Base-by-base conservation (phyloP, 352 stramenopile species). In the Pythium myriotylum region DNA sequence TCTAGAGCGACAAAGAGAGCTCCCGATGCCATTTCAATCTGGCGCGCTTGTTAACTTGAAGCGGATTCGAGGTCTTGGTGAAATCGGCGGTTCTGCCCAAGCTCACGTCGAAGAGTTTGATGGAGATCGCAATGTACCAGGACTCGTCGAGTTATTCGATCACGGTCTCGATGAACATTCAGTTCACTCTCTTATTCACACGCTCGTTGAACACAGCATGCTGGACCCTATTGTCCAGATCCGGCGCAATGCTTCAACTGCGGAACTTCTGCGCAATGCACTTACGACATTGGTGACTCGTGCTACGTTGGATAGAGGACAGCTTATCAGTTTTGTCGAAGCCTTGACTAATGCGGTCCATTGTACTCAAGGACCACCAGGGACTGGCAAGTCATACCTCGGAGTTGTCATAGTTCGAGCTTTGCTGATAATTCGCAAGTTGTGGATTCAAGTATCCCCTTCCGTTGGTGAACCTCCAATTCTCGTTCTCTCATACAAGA, bases 321-420 rank as follows among this genome's bases (percentile, higher is more conserved):
- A 93, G 48, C 59, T 97, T 2, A 79, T 87, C 37, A 86, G 74
- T 46, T 95, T 94, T 60, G 62, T 91, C 10, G 72, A 79, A n/a
- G 76, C 81, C 2, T 68, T 97, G 13, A 74, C 74, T 16, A 86
- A 87, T 35, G 72, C 84, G n/a, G 88, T 97, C 33, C 79, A 90
- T 53, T 91, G 92, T 26, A 93, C 89, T 5, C 91, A 97, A 68
- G 91, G 91, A 6, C 91, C 91, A 22, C 77, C 84, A 27, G 81
- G 88, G n/a, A 95, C 87, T 20, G 89, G 91, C 16, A 97, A 97
- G 47, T 97, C 86, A 8, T 97, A 96, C 54, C 74, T 97, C 43
- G 89, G 89, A 5, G 85, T 90, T 2, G 73, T 97, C 1, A 69
- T 96, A 13, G 82, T 91, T 24, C 79, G 88, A 35, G 87, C 90